Percentiles rank a stretch among this genome's conserved stretches.
Conservation (phyloP, 108 stramenopile genomes). For the Parietichytrium sp. region DNA sequence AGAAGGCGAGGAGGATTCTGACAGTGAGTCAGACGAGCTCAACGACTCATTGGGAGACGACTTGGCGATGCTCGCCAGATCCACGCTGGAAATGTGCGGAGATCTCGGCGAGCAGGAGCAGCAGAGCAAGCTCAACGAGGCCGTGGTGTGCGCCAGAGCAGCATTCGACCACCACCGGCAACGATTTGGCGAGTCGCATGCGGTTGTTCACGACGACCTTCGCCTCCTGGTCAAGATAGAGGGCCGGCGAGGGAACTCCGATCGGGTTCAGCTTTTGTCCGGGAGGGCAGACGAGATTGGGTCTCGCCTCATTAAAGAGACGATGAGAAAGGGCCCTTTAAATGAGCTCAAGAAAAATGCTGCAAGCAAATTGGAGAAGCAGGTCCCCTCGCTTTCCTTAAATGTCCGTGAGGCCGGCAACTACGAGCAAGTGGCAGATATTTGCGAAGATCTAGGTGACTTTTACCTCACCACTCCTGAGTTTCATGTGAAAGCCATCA, state of each 20-base stretch:
- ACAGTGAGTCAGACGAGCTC: no score
- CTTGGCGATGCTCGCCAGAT: no score
- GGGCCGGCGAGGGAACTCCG: neutral
- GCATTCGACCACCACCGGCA: neutral
- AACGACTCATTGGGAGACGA: no score
- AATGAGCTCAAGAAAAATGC: neutral
- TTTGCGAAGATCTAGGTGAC: neutral
- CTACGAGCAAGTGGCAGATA: neutral
- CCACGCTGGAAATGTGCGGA: no score
- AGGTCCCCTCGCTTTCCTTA: neutral
- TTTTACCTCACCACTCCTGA: no score
- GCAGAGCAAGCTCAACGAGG: neutral
- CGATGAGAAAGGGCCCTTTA: neutral
- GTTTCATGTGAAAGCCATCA: conserved; percentile 23
- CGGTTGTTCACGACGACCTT: neutral
- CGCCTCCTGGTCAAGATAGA: neutral
- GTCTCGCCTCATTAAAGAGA: neutral
- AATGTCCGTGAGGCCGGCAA: neutral
- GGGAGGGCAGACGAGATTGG: neutral
- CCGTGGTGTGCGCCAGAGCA: neutral
- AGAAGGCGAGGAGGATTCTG: no score
- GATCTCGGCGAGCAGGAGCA: neutral
- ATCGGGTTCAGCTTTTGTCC: neutral
- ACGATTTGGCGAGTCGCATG: neutral
- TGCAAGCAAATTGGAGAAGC: neutral